Percentiles rank a stretch among this genome's conserved stretches.
phyloP scores from a whole-genome alignment of 148 eudicot species.

The Vaccinium corymbosum region DNA sequence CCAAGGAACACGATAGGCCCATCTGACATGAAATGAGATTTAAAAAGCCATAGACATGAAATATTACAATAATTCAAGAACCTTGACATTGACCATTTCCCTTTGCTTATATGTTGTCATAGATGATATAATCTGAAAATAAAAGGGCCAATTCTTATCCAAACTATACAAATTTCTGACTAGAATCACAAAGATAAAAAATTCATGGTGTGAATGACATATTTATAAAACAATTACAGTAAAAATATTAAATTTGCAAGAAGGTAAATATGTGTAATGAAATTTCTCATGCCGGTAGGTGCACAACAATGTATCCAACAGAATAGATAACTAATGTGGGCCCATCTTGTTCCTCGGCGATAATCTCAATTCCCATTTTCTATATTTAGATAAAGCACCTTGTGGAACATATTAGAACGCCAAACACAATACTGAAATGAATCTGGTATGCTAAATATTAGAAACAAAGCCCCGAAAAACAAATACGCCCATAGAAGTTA shows the following conservation, averaged over 20 bases:
- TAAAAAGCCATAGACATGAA: neutral
- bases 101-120: neutral
- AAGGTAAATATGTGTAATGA: neutral
- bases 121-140: neutral
- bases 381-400: neutral
- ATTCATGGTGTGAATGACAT: neutral
- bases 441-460: too few relatives aligned
- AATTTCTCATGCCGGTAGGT: neutral
- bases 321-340: neutral
- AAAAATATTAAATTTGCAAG: neutral
- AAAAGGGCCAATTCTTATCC: neutral
- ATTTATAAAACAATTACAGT: neutral
- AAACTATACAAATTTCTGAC: neutral
- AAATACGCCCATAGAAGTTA: too few relatives aligned
- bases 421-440: too few relatives aligned
- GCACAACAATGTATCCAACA: neutral
- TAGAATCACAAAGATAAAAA: neutral
- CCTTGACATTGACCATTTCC: neutral
- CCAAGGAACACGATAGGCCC: neutral
- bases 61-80: neutral
- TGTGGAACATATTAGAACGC: too few relatives aligned
- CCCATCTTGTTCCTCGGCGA: neutral
- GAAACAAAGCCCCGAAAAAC: too few relatives aligned
- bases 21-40: neutral
- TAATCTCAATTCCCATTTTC: neutral